Percentiles rank a stretch among this genome's conserved stretches.
phyloP scores from a whole-genome alignment of 768 basidiomycete species.

The Tylopilus sp. region DNA sequence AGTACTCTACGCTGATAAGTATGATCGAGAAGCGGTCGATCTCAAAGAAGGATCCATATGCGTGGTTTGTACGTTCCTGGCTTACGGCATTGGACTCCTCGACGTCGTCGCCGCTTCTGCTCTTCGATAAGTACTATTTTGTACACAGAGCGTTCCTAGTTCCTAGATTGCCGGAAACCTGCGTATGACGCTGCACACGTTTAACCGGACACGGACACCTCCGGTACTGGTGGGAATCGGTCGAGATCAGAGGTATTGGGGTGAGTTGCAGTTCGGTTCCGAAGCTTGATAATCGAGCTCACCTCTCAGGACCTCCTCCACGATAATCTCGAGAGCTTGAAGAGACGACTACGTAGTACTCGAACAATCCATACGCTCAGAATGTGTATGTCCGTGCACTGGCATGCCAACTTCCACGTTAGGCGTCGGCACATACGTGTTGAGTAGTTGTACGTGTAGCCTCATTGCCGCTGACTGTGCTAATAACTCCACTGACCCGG shows the following conservation, averaged over 20 bases:
- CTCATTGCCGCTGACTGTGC: conserved; percentile 87
- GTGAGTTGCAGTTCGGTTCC: conserved; percentile 37
- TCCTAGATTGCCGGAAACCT: conserved; percentile 47
- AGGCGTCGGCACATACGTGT: conserved; percentile 50
- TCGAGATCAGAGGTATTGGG: conserved; percentile 82
- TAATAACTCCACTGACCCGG: conserved; percentile 47
- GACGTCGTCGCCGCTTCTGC: conserved; percentile 53
- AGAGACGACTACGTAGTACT: conserved; percentile 78
- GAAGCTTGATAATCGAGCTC: neutral
- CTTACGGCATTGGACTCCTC: conserved; percentile 51
- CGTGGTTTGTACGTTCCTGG: conserved; percentile 54
- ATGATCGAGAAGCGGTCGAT: conserved; percentile 58
- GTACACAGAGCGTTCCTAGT: conserved; percentile 51
- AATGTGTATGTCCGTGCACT: conserved; percentile 72
- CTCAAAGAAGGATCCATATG: conserved; percentile 43
- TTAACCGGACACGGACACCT: conserved; percentile 49
- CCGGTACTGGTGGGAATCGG: conserved; percentile 59
- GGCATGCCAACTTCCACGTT: conserved; percentile 85
- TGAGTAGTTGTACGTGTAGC: conserved; percentile 74
- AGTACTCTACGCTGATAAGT: too few relatives aligned
- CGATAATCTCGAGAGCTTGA: too few relatives aligned
- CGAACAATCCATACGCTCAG: conserved; percentile 71
- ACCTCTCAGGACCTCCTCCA: too few relatives aligned
- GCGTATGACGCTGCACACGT: conserved; percentile 71
- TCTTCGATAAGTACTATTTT: conserved; percentile 54